Evolutionary conservation across 257 asterid species (phyloP), one percentile per base, ranked within the genome.

Genomic region (Solanum paucissectum): DNA sequence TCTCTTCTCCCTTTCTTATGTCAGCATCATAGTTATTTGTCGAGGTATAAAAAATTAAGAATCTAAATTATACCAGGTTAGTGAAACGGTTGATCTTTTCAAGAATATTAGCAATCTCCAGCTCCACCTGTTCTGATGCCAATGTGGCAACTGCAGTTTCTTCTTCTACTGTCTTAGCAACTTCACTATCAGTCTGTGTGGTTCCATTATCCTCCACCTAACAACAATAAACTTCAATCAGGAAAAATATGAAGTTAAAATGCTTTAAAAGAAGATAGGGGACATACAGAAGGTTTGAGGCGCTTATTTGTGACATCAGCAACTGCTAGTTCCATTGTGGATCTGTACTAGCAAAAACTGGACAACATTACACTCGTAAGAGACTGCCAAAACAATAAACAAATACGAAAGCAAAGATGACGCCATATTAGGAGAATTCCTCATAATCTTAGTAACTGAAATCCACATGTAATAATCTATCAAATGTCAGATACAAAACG

Each of bases 41-140:
- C n/a, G n/a, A 36, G 40, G 40, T 69, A 44, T 46, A 58, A n/a
- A 62, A n/a, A 20, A 36, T 12, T 37, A 72, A 69, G 58, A 42
- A 42, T 46, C 85, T 12, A 69, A 75, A 87, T 46, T 33, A 49
- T 93, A 97, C 98, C 98, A 93, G 90, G 91, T 94, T 93, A 88
- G 98, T 95, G 89, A 94, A 95, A 84, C 84, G 86, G 40, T 93
- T 88, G 87, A 97, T 97, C 95, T 93, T 96, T 29, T 94, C 98
- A 46, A 94, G 96, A 92, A 97, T 93, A 85, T 90, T 92, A 90
- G 94, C 92, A 90, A 97, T 93, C 89, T 97, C 96, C 74, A 90
- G 91, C 87, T 93, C 94, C 88, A 94, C 88, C 90, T 92, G 94
- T 87, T 95, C 98, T 33, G 98, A 95, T 84, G 90, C 91, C 88